These are phyloP conservation scores for Passalora sequoiae DNA, from an alignment of 2,329 filamentous ascomycete species.

Conservation along the genomic window DNA sequence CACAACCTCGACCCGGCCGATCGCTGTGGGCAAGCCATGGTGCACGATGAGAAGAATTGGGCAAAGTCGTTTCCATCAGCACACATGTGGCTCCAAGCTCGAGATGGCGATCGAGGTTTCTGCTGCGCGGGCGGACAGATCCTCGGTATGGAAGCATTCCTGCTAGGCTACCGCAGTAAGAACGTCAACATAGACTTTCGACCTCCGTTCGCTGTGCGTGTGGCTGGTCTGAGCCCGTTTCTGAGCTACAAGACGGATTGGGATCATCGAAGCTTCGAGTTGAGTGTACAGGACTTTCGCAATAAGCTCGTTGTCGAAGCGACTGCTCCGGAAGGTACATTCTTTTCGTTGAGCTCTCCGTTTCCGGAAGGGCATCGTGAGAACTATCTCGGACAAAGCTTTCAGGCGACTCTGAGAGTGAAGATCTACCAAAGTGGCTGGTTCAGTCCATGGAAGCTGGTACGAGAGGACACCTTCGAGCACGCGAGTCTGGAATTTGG, in stretches of 20 bases:
- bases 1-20: constrained; percentile 26
- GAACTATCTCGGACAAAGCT: constrained; percentile 45
- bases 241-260: constrained; percentile 41
- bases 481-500: constrained; percentile 47
- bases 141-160: constrained; percentile 41
- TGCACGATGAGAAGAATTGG: constrained; percentile 52
- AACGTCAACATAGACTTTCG: constrained; percentile 39
- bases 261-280: constrained; percentile 36
- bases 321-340: constrained; percentile 39
- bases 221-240: constrained; percentile 39
- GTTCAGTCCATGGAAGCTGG: constrained; percentile 38
- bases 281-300: constrained; percentile 38
- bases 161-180: constrained; percentile 43
- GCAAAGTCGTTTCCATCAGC: constrained; percentile 43
- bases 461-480: constrained; percentile 40
- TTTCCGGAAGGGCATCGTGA: constrained; percentile 44
- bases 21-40: constrained; percentile 33
- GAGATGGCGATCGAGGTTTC: constrained; percentile 28
- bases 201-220: constrained; percentile 41
- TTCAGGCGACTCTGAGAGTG: constrained; percentile 42
- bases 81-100: constrained; percentile 41
- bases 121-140: constrained; percentile 39
- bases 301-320: constrained; percentile 40
- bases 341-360: constrained; percentile 44
- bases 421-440: constrained; percentile 38